These are phyloP conservation scores for Yamadazyma aaseri DNA, from an alignment of 1,139 yeast genomes.

Conservation along the genomic window DNA sequence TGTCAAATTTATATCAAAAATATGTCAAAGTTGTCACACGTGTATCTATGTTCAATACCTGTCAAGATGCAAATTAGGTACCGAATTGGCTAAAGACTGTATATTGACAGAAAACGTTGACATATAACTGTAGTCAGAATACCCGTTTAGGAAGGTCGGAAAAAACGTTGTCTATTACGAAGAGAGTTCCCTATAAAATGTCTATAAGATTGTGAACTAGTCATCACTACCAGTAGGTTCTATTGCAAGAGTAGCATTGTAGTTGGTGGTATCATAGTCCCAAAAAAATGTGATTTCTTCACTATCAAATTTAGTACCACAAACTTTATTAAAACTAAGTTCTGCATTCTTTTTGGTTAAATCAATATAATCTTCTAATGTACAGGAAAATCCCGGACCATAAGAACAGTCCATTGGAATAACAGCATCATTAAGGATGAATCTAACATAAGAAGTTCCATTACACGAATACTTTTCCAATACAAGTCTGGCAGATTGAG, in stretches of 20 bases:
- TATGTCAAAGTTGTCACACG: no score
- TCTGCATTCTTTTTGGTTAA: constrained; percentile 24
- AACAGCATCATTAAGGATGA: constrained; percentile 56
- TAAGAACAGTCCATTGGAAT: constrained; percentile 48
- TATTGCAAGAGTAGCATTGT: constrained; percentile 19
- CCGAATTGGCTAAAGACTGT: no score
- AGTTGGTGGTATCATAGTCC: constrained; percentile 29
- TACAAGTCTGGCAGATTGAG: constrained; percentile 56
- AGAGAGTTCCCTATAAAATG: no score
- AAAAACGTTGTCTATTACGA: no score
- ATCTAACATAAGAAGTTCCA: constrained; percentile 45
- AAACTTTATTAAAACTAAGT: constrained; percentile 28
- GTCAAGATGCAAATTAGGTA: no score
- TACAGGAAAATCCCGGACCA: constrained; percentile 63
- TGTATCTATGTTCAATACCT: no score
- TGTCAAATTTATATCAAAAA: no score
- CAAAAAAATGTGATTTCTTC: constrained; percentile 38
- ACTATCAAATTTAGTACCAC: constrained; percentile 28
- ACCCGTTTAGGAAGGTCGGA: no score
- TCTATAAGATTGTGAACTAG: no score
- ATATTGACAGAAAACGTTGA: no score
- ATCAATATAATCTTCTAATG: constrained; percentile 36
- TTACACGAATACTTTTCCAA: constrained; percentile 49
- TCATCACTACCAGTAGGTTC: neutral
- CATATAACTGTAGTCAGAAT: no score